Evolutionary conservation across 371 early-diverging fungal species (phyloP), one percentile per base, ranked within the genome.

Genomic region (Circinella minor): DNA sequence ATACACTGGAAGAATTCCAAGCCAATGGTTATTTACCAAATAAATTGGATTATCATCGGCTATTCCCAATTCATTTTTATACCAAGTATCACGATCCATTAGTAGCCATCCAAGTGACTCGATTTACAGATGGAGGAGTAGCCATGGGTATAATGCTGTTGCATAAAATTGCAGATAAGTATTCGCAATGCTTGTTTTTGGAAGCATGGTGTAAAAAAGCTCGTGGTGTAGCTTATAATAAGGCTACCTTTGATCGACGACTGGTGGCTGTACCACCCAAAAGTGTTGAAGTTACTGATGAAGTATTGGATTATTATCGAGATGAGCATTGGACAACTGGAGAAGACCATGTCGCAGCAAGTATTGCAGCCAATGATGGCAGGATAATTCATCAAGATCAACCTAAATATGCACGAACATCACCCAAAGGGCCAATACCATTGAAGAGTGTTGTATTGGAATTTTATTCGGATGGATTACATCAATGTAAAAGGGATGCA

Each of bases 61-160:
- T 81, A 71, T 78, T 81, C 48, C 79, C 81, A 34, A 78, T 81
- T n/a, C 81, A 81, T 48, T 81, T 81, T 54, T 81, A 81, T 38
- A 70, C 70, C 15, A 70, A 73, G 0, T 54, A 74, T 3, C 63
- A 75, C 48, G 81, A 81, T 39, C 81, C 81, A 8, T 64, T 81
- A 34, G 47, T 81, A 3, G 81, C 77, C 4, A 51, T 81, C 11
- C 78, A 78, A 67, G 27, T 75, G 3, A 78, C 77, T 20, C 77
- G 81, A 17, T 81, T 81, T 36, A 27, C 34, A 18, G 81, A 81
- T 69, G 78, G 77, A 0, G 81, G 81, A 17, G 81, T 81, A 14
- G 78, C 77, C 4, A 34, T 81, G 18, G 79, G 77, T 4, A 66
- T 81, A 18, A 81, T 78, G 81, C 72, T 81, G 4, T 67, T 78